A percentile compares a stretch with the other conserved stretches of the same genome.
These are phyloP conservation scores for Colletotrichum lini DNA, from an alignment of 2,329 filamentous ascomycete species.

Conservation along the genomic window DNA sequence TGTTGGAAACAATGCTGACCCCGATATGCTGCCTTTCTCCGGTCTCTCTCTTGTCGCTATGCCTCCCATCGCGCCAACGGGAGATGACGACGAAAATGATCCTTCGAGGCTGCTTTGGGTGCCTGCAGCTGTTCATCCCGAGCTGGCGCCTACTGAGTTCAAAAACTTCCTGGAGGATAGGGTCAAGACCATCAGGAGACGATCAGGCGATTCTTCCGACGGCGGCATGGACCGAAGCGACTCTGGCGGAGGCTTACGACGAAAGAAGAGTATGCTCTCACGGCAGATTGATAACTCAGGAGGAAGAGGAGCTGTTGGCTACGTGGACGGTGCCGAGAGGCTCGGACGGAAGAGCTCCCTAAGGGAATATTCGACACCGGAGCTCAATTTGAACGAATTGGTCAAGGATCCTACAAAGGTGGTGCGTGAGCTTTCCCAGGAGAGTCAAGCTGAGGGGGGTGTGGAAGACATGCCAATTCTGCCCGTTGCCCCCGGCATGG, in stretches of 20 bases:
- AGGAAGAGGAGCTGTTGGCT: constrained; percentile 71
- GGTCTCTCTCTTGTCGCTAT: constrained; percentile 76
- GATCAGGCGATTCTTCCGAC: constrained; percentile 80
- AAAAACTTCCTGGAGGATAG: constrained; percentile 96
- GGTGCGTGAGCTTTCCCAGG: constrained; percentile 77
- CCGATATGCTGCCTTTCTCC: constrained; percentile 82
- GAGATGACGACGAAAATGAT: constrained; percentile 87
- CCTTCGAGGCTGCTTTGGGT: constrained; percentile 95
- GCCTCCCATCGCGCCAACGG: constrained; percentile 79
- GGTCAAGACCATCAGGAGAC: constrained; percentile 88
- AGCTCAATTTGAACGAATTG: constrained; percentile 83
- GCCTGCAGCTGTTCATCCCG: constrained; percentile 92
- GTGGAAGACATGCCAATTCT: constrained; percentile 88
- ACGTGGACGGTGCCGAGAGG: constrained; percentile 87
- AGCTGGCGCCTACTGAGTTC: constrained; percentile 95
- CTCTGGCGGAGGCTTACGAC: constrained; percentile 74
- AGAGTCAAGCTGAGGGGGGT: constrained; percentile 62
- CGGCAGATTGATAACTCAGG: constrained; percentile 86
- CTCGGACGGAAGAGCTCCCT: constrained; percentile 81
- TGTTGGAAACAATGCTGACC: constrained; percentile 79
- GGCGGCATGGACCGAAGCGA: constrained; percentile 64
- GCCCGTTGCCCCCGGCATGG: constrained; percentile 81
- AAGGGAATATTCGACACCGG: constrained; percentile 65
- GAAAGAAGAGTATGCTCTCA: constrained; percentile 97
- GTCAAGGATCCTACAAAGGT: constrained; percentile 83